Percentiles rank a stretch among this genome's conserved stretches.
Evolutionary conservation across 148 eudicot species (phyloP).

Genomic region (Fallopia convolvulus): DNA sequence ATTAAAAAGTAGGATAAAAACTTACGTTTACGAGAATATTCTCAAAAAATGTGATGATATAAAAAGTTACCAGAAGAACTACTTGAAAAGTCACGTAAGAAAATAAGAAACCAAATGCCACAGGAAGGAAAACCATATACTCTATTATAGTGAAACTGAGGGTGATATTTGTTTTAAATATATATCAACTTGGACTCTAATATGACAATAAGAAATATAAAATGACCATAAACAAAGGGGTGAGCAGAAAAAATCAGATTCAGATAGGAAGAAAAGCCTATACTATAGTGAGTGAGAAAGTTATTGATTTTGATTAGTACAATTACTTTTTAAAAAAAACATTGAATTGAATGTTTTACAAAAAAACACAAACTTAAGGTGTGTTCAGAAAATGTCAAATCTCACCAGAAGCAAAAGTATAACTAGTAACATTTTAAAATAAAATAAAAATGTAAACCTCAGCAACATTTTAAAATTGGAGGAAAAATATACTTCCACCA

Average conservation of each 20-base stretch:
- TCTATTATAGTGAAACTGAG: neutral
- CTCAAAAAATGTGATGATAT: neutral
- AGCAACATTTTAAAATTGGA: neutral
- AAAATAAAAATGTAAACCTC: neutral
- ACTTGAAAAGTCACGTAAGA: neutral
- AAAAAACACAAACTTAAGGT: too few relatives aligned
- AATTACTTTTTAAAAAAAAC: too few relatives aligned
- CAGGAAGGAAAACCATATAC: neutral
- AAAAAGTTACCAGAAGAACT: neutral
- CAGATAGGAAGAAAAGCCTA: neutral
- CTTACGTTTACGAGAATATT: neutral
- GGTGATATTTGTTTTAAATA: neutral
- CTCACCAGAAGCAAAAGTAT: neutral
- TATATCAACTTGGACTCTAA: neutral
- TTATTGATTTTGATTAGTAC: too few relatives aligned
- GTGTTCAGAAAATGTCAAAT: too few relatives aligned
- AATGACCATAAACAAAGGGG: neutral
- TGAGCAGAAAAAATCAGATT: neutral
- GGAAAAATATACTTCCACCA: neutral
- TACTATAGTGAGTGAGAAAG: neutral
- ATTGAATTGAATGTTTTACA: too few relatives aligned
- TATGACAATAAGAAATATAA: neutral
- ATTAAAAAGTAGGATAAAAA: neutral
- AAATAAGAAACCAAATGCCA: neutral
- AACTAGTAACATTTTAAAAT: neutral